phyloP scores from a whole-genome alignment of 106 monocot genomes.

The Platanthera guangdongensis region DNA sequence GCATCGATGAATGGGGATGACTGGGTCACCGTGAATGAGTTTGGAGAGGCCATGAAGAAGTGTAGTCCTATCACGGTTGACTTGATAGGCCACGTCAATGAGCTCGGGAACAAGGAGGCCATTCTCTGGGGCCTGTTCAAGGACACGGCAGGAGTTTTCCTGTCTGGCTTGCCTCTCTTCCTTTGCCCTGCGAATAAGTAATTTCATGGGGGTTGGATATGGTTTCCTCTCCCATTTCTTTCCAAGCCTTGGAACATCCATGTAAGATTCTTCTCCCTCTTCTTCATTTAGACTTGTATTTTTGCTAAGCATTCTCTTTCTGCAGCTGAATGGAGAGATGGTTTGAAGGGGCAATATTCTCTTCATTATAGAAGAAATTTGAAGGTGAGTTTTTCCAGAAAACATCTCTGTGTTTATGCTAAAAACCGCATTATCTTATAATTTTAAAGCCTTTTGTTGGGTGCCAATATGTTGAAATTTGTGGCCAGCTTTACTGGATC shows the following conservation, averaged over 20 bases:
- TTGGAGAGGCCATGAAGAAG: conserved; percentile 32
- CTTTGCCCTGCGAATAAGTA: conserved; percentile 47
- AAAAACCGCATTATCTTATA: neutral
- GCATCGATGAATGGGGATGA: conserved; percentile 39
- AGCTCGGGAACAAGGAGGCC: conserved; percentile 61
- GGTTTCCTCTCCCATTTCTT: conserved; percentile 75
- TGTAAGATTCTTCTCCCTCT: conserved; percentile 25
- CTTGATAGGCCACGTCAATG: conserved; percentile 45
- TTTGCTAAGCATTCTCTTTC: conserved; percentile 3
- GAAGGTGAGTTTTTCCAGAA: neutral
- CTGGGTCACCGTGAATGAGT: conserved; percentile 32
- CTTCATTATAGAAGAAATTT: conserved; percentile 8
- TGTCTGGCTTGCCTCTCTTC: conserved; percentile 35
- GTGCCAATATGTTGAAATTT: no score
- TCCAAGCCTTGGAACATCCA: conserved; percentile 48
- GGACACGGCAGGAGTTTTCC: conserved; percentile 48
- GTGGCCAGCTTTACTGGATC: no score
- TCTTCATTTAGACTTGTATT: neutral
- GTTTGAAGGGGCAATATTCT: conserved; percentile 1
- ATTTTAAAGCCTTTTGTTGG: neutral
- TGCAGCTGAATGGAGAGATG: conserved; percentile 5
- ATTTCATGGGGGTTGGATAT: conserved; percentile 54
- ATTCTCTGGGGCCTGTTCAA: conserved; percentile 62
- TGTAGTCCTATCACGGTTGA: conserved; percentile 29
- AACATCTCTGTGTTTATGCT: conserved; percentile 13